Evolutionary conservation across 192 early-diverging fungal species (phyloP).

Genomic region (Mortierella claussenii): DNA sequence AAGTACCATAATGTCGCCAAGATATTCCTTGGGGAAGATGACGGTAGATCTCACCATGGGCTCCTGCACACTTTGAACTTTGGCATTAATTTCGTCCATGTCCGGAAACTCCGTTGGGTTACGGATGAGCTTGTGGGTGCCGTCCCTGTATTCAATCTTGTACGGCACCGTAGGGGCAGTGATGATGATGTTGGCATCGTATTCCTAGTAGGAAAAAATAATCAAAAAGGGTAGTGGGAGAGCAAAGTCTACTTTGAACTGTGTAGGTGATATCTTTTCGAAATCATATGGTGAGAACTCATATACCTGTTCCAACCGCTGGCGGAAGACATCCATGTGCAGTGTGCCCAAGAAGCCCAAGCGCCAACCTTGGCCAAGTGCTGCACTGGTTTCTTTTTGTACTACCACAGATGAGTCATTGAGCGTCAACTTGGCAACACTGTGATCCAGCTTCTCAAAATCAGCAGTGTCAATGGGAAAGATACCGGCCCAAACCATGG

Average conservation of each 20-base stretch:
- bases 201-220: no score
- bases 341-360: constrained; percentile 95
- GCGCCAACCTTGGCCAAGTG: constrained; percentile 96
- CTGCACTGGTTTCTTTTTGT: constrained; percentile 83
- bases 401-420: constrained; percentile 95
- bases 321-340: constrained; percentile 98
- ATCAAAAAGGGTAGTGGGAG: constrained; percentile 8
- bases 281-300: background rate
- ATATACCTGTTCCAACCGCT: constrained; percentile 83
- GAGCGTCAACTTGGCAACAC: constrained; percentile 92
- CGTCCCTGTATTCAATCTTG: constrained; percentile 67
- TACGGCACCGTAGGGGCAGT: constrained; percentile 95
- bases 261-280: background rate
- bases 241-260: background rate
- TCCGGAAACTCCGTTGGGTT: constrained; percentile 97
- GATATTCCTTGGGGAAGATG: constrained; percentile 86
- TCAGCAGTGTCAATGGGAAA: constrained; percentile 93
- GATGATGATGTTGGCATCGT: constrained; percentile 89
- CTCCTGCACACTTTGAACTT: constrained; percentile 78
- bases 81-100: constrained; percentile 67
- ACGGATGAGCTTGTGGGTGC: constrained; percentile 61
- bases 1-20: constrained; percentile 79
- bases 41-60: constrained; percentile 94
- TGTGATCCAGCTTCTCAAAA: constrained; percentile 88
- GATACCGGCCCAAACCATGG: constrained; percentile 94